Base-by-base conservation (phyloP, 176 grass and related monocot species). In the Zea luxurians region DNA sequence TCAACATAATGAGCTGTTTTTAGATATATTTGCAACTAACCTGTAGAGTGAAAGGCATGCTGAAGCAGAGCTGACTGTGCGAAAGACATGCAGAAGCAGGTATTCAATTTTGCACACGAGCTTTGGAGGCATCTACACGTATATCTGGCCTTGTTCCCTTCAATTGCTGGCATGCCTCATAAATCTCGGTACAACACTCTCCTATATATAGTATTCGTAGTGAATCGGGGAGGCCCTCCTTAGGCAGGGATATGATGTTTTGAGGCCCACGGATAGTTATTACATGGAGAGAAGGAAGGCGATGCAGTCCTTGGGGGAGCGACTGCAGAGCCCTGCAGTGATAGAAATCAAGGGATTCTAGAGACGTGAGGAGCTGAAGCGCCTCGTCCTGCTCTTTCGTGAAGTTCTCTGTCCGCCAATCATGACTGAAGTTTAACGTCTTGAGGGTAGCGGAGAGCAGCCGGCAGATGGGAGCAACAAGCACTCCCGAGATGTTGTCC, bases 281-380 rank as follows among this genome's bases (percentile, higher is more conserved):
- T 0, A 0, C 1, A 1, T 5, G 1, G 13, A 76, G 57, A n/a
- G 6, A 55, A 55, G 53, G 16, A 55, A 55, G 53, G 16, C 16
- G 6, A n/a, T 55, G 53, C 53, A 55, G n/a, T 1, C 53, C 53
- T 55, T 55, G 16, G 6, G 48, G 53, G 53, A n/a, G 53, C 5
- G 53, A 55, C 12, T 17, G 53, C 53, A 55, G 53, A 55, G 16
- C 53, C 53, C 12, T 55, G 53, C 53, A 55, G 5, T n/a, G 0
- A 0, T 1, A 0, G 6, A 55, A 55, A 6, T 0, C 0, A 15
- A 55, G 16, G 15, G 0, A 0, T 55, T n/a, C 16, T 0, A 55
- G 16, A 55, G 53, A 55, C 16, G 2, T n/a, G 53, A 55, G 53
- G 53, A 55, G 53, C 16, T 1, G 16, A n/a, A 55, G 53, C 53